phyloP scores from a whole-genome alignment of 148 eudicot genomes.

The Camellia granthamiana region DNA sequence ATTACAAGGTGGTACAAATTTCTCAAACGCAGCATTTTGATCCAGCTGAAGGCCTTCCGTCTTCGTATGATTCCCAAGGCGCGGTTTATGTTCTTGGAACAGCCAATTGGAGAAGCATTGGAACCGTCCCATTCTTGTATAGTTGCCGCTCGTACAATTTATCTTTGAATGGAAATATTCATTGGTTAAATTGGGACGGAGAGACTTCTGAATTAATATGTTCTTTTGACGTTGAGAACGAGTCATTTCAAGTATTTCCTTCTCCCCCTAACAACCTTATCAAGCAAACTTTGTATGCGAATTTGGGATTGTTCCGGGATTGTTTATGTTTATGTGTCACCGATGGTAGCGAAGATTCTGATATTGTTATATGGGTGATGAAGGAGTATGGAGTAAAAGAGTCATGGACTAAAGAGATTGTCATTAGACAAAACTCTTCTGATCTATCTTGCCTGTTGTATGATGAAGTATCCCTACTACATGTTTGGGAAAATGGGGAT shows the following conservation, averaged over 20 bases:
- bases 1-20: constrained; percentile 7
- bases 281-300: background rate
- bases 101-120: background rate
- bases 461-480: background rate
- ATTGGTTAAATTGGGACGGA: background rate
- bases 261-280: background rate
- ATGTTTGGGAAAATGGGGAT: constrained; percentile 7
- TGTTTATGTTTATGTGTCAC: background rate
- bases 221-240: background rate
- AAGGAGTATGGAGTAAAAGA: constrained; percentile 6
- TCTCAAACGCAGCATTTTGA: background rate
- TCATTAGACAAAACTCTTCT: background rate
- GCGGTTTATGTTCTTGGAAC: background rate
- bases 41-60: background rate
- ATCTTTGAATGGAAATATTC: constrained; percentile 5
- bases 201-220: background rate
- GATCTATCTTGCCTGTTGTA: background rate
- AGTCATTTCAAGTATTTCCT: constrained; percentile 5
- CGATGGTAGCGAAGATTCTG: background rate
- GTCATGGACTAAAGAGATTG: constrained; percentile 6
- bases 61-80: background rate
- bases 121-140: background rate
- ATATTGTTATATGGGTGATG: constrained; percentile 4
- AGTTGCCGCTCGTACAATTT: background rate
- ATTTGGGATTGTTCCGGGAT: background rate